phyloP scores from a whole-genome alignment of 225 moss, liverwort and hornwort genomes.

The Polytrichum commune region DNA sequence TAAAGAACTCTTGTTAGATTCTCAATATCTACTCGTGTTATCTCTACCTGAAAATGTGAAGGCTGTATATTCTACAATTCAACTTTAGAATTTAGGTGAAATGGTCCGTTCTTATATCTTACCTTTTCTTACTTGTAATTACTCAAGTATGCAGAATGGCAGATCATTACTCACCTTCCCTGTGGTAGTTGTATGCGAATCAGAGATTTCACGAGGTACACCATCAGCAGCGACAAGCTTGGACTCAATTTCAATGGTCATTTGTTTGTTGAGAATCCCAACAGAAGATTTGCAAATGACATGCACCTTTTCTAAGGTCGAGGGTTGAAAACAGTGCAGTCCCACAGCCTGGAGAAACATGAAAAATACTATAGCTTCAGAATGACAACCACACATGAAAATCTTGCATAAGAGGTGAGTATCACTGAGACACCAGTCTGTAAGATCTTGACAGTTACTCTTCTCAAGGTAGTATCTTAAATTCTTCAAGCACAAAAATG shows the following conservation, averaged over 20 bases:
- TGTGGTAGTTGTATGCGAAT: constrained; percentile 21
- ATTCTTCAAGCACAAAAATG: too few species aligned
- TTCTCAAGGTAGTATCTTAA: too few species aligned
- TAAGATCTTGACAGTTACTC: too few species aligned
- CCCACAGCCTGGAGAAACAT: constrained; percentile 44
- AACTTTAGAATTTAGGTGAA: too few species aligned
- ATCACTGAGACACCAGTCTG: too few species aligned
- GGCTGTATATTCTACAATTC: too few species aligned
- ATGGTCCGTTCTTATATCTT: too few species aligned
- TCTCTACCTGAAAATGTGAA: too few species aligned
- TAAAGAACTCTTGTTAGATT: constrained; percentile 15
- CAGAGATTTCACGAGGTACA: constrained; percentile 20
- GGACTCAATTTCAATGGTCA: constrained; percentile 27
- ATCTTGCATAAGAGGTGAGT: too few species aligned
- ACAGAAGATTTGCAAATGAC: constrained; percentile 30
- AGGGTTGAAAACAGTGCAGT: constrained; percentile 48
- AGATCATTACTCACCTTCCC: constrained; percentile 29
- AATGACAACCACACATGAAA: background rate
- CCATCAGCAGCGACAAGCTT: constrained; percentile 32
- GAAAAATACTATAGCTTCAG: background rate
- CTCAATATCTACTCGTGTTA: background rate
- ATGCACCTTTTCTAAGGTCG: constrained; percentile 49
- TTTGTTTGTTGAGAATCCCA: constrained; percentile 23
- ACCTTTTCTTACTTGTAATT: too few species aligned
- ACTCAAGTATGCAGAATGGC: too few species aligned